phyloP scores from a whole-genome alignment of 2,329 filamentous ascomycete genomes.

The Fusarium udum region DNA sequence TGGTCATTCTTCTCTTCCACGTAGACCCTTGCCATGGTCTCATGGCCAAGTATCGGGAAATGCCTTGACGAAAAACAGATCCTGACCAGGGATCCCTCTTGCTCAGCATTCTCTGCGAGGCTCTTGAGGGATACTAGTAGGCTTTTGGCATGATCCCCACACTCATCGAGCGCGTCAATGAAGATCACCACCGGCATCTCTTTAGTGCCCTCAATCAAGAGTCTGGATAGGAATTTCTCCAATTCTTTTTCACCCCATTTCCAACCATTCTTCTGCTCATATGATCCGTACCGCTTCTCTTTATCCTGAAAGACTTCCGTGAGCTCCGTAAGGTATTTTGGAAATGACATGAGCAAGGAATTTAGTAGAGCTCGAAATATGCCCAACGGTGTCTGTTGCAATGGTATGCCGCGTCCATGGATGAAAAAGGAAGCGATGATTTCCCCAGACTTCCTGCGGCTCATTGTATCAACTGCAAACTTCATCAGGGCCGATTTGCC shows the following conservation, averaged over 20 bases:
- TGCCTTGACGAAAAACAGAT: neutral
- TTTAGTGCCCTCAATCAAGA: neutral
- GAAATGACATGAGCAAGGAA: neutral
- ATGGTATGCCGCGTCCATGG: accelerated
- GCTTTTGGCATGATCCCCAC: neutral
- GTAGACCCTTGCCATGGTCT: neutral
- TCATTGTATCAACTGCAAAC: neutral
- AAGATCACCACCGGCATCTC: neutral
- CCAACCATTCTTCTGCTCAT: neutral
- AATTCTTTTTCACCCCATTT: neutral
- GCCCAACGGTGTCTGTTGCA: neutral
- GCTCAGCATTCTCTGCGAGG: accelerated
- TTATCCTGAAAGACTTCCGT: neutral
- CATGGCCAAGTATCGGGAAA: neutral
- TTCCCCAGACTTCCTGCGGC: neutral
- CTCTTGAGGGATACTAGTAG: neutral
- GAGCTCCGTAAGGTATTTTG: accelerated
- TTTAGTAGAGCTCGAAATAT: neutral
- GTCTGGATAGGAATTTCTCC: accelerated
- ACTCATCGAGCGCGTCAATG: neutral
- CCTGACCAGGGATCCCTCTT: neutral
- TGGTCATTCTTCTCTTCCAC: neutral
- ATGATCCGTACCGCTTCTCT: neutral
- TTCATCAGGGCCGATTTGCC: neutral
- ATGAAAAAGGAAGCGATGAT: neutral